These are phyloP conservation scores for Dictyostelium purpureum DNA, from an alignment of 78 protist species.

Conservation along the genomic window DNA sequence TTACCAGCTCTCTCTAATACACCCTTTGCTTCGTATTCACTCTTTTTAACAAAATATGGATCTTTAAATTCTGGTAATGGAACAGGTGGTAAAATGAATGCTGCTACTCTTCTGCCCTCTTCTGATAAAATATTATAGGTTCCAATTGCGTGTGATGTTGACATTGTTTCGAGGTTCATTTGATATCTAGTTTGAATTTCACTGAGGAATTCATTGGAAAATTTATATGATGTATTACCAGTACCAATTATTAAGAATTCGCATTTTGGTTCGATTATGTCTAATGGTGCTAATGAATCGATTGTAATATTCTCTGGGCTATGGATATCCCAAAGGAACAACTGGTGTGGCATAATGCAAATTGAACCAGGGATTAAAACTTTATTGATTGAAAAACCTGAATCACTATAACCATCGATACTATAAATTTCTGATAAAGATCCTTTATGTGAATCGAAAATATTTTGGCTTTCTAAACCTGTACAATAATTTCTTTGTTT, in stretches of 20 bases:
- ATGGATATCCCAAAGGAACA: conserved; percentile 70
- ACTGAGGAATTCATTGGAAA: background rate
- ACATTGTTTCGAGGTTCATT: conserved; percentile 11
- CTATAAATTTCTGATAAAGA: background rate
- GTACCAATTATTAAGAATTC: conserved; percentile 62
- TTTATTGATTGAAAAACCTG: conserved; percentile 38
- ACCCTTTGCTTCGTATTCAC: conserved; percentile 2
- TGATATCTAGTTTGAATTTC: conserved; percentile 1
- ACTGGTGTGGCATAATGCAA: background rate
- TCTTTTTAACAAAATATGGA: conserved; percentile 24
- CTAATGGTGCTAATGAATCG: conserved; percentile 14
- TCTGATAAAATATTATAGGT: conserved; percentile 64
- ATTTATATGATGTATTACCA: background rate
- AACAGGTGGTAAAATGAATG: conserved; percentile 26
- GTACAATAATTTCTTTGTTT: conserved; percentile 25
- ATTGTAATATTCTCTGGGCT: conserved; percentile 5
- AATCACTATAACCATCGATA: conserved; percentile 60
- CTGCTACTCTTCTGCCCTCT: conserved; percentile 53
- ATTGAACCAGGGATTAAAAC: conserved; percentile 58
- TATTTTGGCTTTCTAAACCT: background rate
- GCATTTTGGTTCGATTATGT: conserved; percentile 37
- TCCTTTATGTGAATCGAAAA: conserved; percentile 17
- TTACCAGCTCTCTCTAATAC: background rate
- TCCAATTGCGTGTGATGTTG: conserved; percentile 58
- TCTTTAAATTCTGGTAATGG: conserved; percentile 37